These are phyloP conservation scores for Fagopyrum tataricum DNA, from an alignment of 148 eudicot genomes.

Conservation along the genomic window DNA sequence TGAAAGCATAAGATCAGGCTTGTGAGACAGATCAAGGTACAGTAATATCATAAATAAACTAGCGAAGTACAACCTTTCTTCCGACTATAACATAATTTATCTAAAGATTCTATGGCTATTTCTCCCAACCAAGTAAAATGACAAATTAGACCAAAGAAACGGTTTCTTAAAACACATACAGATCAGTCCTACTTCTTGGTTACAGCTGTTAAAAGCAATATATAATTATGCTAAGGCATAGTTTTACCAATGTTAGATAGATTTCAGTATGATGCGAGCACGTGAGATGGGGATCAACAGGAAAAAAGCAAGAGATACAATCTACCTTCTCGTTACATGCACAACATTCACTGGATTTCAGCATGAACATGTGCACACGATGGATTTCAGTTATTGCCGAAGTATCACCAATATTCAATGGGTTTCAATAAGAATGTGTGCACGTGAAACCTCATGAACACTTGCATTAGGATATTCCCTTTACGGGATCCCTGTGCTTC, in stretches of 20 bases:
- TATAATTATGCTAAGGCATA: background rate
- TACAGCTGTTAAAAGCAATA: no score
- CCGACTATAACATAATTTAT: no score
- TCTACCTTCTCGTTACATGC: conserved; percentile 35
- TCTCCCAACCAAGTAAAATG: background rate
- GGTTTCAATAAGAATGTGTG: no score
- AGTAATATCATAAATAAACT: background rate
- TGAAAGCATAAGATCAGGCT: background rate
- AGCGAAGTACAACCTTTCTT: background rate
- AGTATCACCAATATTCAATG: no score
- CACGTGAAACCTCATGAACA: conserved; percentile 34
- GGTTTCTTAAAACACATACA: no score
- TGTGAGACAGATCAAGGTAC: no score
- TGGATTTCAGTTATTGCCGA: no score
- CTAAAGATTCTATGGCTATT: no score
- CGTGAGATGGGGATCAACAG: background rate
- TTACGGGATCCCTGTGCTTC: conserved; percentile 18
- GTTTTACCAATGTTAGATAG: background rate
- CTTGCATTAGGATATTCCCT: conserved; percentile 62
- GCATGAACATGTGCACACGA: no score
- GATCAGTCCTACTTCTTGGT: no score
- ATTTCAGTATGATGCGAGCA: background rate
- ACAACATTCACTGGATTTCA: no score
- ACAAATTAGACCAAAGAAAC: background rate
- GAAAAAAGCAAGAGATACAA: background rate